A percentile compares a stretch with the other conserved stretches of the same genome.
phyloP scores from a whole-genome alignment of 345 rosid genomes.

The Populus alba region DNA sequence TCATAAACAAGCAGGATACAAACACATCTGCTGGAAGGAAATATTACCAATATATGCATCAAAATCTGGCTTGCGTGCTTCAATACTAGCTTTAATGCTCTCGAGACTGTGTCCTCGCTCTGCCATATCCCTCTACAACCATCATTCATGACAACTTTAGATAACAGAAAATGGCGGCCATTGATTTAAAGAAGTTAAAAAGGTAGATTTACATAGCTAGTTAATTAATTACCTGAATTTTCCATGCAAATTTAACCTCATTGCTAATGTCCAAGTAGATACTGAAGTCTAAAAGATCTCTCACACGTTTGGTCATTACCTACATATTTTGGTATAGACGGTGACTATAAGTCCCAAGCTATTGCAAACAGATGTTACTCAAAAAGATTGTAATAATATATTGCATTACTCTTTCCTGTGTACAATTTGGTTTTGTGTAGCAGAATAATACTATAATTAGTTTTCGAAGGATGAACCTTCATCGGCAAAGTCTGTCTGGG shows the following conservation, averaged over 20 bases:
- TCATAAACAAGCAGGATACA: neutral
- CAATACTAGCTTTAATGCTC: slow-evolving; percentile 96
- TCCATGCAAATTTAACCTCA: slow-evolving; percentile 98
- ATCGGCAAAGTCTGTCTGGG: neutral
- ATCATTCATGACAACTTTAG: neutral
- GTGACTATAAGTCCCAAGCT: neutral
- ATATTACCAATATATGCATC: slow-evolving; percentile 84
- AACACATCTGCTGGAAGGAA: neutral
- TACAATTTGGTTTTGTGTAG: neutral
- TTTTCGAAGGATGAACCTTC: neutral
- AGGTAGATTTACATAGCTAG: neutral
- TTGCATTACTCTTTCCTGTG: neutral
- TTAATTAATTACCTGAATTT: slow-evolving; percentile 32
- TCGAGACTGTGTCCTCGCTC: slow-evolving; percentile 99
- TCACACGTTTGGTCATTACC: slow-evolving; percentile 84
- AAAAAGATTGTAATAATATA: neutral
- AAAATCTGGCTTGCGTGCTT: slow-evolving; percentile 92
- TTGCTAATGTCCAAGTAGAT: slow-evolving; percentile 97
- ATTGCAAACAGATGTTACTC: neutral
- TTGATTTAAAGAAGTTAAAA: neutral
- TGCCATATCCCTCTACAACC: slow-evolving; percentile 90
- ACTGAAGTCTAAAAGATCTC: slow-evolving; percentile 85
- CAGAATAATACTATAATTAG: neutral
- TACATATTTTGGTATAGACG: slow-evolving; percentile 14
- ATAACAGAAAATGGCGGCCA: neutral